Percentiles rank a stretch among this genome's conserved stretches.
phyloP scores from a whole-genome alignment of 805 yeast species.

The Starmerella floricola region DNA sequence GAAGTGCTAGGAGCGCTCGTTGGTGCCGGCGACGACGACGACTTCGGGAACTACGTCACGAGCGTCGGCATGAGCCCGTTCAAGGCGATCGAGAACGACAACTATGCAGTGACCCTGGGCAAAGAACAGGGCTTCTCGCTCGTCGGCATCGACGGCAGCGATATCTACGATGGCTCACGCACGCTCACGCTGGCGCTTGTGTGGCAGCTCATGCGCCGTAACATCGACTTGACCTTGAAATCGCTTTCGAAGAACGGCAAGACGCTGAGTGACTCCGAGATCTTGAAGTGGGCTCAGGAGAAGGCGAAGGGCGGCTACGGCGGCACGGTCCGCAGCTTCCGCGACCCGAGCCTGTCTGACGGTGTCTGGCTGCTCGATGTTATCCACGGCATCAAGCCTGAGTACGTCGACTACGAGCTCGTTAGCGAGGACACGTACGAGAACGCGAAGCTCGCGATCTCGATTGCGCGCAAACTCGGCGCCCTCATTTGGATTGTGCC shows the following conservation, averaged over 20 bases:
- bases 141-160: conserved; percentile 97
- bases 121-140: conserved; percentile 83
- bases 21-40: conserved; percentile 21
- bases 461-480: conserved; percentile 95
- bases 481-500: conserved; percentile 99
- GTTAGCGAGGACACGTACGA: conserved; percentile 84
- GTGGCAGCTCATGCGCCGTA: conserved; percentile 98
- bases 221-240: conserved; percentile 73
- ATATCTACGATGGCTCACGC: conserved; percentile 86
- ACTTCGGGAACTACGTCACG: conserved; percentile 16
- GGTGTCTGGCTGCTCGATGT: conserved; percentile 82
- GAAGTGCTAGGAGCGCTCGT: conserved; percentile 34
- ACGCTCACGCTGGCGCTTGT: conserved; percentile 82
- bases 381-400: conserved; percentile 87
- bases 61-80: conserved; percentile 50
- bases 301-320: conserved; percentile 71
- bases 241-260: conserved; percentile 59
- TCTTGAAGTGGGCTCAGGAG: conserved; percentile 85
- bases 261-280: conserved; percentile 72
- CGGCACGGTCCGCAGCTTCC: conserved; percentile 69
- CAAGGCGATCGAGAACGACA: conserved; percentile 94
- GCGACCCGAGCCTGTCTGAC: conserved; percentile 61
- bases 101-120: conserved; percentile 94
- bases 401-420: conserved; percentile 90
- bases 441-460: conserved; percentile 92